Evolutionary conservation across 2,329 filamentous ascomycete species (phyloP), one percentile per base, ranked within the genome.

Genomic region (Cercospora sojina): DNA sequence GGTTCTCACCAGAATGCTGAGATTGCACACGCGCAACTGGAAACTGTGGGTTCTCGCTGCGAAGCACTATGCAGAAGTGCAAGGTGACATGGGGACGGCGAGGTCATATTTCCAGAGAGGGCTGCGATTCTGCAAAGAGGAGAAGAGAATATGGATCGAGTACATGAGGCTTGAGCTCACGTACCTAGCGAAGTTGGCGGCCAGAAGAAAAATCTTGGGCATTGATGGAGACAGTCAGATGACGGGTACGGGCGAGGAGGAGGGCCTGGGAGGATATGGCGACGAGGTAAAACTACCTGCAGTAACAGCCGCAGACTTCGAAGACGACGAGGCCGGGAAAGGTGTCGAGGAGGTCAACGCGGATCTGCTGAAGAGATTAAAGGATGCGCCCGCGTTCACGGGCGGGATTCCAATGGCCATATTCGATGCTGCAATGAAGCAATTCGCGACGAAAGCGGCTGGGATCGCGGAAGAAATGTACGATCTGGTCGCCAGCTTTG

Each of bases 341-440:
- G 76, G 84, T 77, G 85, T 79, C 63, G 77, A 80, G 61, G 75
- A 79, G 64, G 80, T 84, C 63, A 81, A 87, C 73, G 71, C 82
- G 69, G 78, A 82, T 71, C 83, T 84, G 62, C 81, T 96, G 69
- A 83, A 90, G 74, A 88, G 87, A 68, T 80, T 91, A 16, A 85
- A 86, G 41, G 82, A 84, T 65, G 94, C 93, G 57, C 93, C 94
- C 3, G 92, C 92, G 9, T 84, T 97, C 69, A 91, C 91, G 67
- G 95, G 95, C n/a, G 95, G 92, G 16, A 97, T 99, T 71, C 93
- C 95, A 1, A 86, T 93, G 64, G 93, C 94, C 43, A 91, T 99
- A 57, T 97, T 97, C 75, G 92, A 97, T 74, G 88, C 92, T 23
- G 90, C 93, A 5, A 88, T 88, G 81, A 92, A 90, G 77, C 89